Conservation (phyloP, 768 basidiomycete species). For the Crassisporium funariophilum region DNA sequence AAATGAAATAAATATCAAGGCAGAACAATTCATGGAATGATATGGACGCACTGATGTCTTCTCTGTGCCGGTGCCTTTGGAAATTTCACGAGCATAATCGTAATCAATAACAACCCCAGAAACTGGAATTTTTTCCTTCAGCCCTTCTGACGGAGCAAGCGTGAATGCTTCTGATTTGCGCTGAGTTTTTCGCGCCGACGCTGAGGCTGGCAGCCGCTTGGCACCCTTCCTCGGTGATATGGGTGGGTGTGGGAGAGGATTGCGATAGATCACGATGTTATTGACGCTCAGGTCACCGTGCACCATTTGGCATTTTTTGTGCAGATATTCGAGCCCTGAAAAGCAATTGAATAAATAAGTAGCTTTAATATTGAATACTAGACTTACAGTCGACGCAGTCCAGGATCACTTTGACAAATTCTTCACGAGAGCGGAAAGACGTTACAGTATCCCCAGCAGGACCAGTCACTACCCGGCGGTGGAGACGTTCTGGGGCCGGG, state of each 20-base stretch:
- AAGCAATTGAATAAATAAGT: neutral
- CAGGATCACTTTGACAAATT: slow-evolving; percentile 11
- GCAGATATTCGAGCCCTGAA: slow-evolving; percentile 8
- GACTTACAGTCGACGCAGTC: slow-evolving; percentile 3
- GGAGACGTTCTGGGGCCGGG: slow-evolving; percentile 2
- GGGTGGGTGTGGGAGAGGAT: slow-evolving; percentile 6
- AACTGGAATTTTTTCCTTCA: slow-evolving; percentile 7
- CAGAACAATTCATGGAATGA: slow-evolving; percentile 3
- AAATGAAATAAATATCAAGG: slow-evolving; percentile 8
- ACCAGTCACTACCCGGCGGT: slow-evolving; percentile 13
- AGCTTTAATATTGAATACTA: slow-evolving; percentile 2
- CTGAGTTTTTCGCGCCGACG: neutral
- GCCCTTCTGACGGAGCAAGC: neutral
- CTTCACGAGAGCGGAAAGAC: slow-evolving; percentile 8
- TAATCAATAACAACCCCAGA: slow-evolving; percentile 10
- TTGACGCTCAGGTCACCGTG: slow-evolving; percentile 1
- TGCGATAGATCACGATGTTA: slow-evolving; percentile 2
- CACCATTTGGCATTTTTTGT: slow-evolving; percentile 1
- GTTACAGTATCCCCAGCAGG: slow-evolving; percentile 11
- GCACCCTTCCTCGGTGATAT: neutral
- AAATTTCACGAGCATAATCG: slow-evolving; percentile 8
- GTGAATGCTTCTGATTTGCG: neutral
- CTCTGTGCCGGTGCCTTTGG: slow-evolving; percentile 3
- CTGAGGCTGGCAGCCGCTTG: no score
- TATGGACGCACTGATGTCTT: slow-evolving; percentile 10